Conservation (phyloP, 1,284 basidiomycete genomes). For the Cerrena zonata region DNA sequence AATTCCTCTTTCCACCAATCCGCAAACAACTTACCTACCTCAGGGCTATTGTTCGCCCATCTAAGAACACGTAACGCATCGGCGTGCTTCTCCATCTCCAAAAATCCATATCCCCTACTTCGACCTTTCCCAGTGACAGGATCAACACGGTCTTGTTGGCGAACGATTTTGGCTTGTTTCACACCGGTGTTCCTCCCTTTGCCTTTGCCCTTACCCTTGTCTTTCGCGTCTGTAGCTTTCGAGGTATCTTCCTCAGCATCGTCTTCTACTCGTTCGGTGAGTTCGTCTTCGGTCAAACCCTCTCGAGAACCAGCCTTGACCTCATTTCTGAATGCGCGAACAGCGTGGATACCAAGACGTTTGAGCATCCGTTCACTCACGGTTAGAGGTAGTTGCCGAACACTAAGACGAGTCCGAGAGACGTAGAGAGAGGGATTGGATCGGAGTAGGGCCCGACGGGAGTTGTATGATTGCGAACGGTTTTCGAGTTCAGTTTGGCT, state of each 20-base stretch:
- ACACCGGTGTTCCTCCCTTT: conserved; percentile 52
- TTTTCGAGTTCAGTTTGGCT: conserved; percentile 75
- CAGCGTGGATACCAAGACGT: conserved; percentile 78
- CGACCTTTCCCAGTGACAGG: conserved; percentile 80
- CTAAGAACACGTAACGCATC: conserved; percentile 88
- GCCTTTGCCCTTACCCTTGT: conserved; percentile 19
- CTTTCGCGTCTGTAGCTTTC: conserved; percentile 22
- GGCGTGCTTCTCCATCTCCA: conserved; percentile 83
- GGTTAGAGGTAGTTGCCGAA: conserved; percentile 88
- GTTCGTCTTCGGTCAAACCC: conserved; percentile 71
- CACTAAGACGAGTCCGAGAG: conserved; percentile 86
- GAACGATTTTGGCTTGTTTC: conserved; percentile 88
- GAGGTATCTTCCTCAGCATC: conserved; percentile 21
- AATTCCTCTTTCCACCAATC: conserved; percentile 84
- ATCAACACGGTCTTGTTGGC: conserved; percentile 83
- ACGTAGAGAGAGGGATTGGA: conserved; percentile 92
- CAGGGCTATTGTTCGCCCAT: conserved; percentile 88
- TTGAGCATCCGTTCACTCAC: conserved; percentile 87
- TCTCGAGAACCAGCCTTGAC: conserved; percentile 62
- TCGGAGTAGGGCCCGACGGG: conserved; percentile 73
- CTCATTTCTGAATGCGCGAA: conserved; percentile 76
- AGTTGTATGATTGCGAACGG: conserved; percentile 76
- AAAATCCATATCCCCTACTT: conserved; percentile 91
- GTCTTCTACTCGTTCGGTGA: conserved; percentile 35
- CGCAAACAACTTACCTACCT: conserved; percentile 59